A percentile compares a stretch with the other conserved stretches of the same genome.
phyloP scores from a whole-genome alignment of 306 rosid species.

The Dryas octopetala region DNA sequence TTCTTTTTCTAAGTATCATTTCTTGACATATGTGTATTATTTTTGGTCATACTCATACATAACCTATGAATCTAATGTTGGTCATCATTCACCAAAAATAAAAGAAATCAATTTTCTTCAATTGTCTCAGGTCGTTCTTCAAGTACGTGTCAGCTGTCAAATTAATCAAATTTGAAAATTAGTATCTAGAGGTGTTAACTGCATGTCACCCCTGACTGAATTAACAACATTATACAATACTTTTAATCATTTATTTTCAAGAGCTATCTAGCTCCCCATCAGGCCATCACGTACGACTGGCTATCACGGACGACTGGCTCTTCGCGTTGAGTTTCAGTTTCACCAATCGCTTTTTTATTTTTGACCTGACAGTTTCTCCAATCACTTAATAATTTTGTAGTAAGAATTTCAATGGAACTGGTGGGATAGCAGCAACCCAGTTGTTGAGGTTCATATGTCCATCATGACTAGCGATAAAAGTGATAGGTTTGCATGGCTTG shows the following conservation, averaged over 20 bases:
- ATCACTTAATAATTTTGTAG: not conserved
- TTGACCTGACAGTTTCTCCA: too few species aligned
- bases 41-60: too few species aligned
- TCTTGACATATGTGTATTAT: too few species aligned
- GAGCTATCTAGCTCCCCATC: not conserved
- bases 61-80: not conserved
- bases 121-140: too few species aligned
- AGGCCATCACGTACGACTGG: not conserved
- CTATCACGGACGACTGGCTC: not conserved
- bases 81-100: not conserved
- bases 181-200: not conserved
- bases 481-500: not conserved
- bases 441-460: too few species aligned
- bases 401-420: not conserved
- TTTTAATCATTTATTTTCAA: too few species aligned
- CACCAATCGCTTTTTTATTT: not conserved
- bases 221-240: too few species aligned
- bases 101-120: too few species aligned
- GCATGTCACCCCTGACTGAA: not conserved
- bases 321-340: not conserved
- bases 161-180: not conserved
- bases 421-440: too few species aligned
- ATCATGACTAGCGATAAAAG: not conserved
- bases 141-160: not conserved
- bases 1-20: too few species aligned